Conservation (phyloP, 495 filamentous ascomycete genomes). For the Penicillium ucsense region DNA sequence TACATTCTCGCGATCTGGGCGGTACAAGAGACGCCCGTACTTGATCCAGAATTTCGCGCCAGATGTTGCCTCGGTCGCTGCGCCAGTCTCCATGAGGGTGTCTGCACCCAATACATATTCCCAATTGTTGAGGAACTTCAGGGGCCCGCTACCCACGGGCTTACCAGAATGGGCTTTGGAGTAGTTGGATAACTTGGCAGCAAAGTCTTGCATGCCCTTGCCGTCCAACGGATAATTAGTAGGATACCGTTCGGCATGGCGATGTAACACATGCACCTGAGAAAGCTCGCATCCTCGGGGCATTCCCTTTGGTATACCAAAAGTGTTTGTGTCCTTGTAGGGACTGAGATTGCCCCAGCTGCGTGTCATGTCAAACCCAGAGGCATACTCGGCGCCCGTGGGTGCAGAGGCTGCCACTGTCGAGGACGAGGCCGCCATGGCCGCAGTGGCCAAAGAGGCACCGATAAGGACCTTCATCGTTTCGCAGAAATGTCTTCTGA, state of each 20-base stretch:
- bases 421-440: constrained; percentile 5
- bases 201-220: constrained; percentile 35
- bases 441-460: constrained; percentile 2
- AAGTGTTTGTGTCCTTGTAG: constrained; percentile 34
- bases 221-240: constrained; percentile 32
- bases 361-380: constrained; percentile 25
- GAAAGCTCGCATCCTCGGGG: constrained; percentile 44
- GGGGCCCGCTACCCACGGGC: constrained; percentile 29
- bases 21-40: constrained; percentile 42
- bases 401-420: constrained; percentile 11
- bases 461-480: constrained; percentile 7
- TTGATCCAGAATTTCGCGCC: constrained; percentile 43
- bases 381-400: constrained; percentile 19
- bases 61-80: constrained; percentile 39
- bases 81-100: constrained; percentile 37
- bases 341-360: constrained; percentile 41
- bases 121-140: constrained; percentile 42
- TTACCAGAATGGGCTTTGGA: constrained; percentile 21
- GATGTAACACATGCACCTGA: constrained; percentile 40
- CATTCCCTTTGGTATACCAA: constrained; percentile 37
- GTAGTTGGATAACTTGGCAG: constrained; percentile 37
- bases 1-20: constrained; percentile 28
- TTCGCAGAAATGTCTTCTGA: background rate
- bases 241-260: constrained; percentile 44
- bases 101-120: constrained; percentile 34